phyloP scores from a whole-genome alignment of 192 early-diverging fungal species.

The Spizellomyces sp. region DNA sequence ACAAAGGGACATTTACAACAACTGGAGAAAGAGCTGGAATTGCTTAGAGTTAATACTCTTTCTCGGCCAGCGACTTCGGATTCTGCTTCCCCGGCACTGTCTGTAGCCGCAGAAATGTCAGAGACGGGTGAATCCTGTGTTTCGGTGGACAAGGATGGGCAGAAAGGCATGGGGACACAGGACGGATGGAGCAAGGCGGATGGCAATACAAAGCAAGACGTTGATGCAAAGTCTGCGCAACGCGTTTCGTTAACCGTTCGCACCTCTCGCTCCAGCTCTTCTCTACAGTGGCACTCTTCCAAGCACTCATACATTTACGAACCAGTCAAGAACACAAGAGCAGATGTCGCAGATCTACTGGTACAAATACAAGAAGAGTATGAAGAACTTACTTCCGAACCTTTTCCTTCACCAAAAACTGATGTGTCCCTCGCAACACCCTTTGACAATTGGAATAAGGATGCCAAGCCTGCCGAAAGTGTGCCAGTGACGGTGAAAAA shows the following conservation, averaged over 20 bases:
- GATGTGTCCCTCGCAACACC: background rate
- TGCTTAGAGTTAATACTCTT: too few species aligned
- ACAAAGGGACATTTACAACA: too few species aligned
- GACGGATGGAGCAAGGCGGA: too few species aligned
- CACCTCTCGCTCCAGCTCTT: background rate
- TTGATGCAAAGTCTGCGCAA: too few species aligned
- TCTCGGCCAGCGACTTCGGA: too few species aligned
- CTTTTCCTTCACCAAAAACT: background rate
- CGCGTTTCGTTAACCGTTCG: background rate
- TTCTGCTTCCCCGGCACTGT: too few species aligned
- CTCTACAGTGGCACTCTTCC: conserved; percentile 5
- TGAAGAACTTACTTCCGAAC: conserved; percentile 6
- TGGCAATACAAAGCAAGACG: too few species aligned
- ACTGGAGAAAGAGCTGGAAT: too few species aligned
- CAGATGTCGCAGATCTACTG: conserved; percentile 1
- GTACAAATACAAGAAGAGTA: conserved; percentile 1
- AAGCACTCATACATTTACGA: conserved; percentile 1
- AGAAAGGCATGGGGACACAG: too few species aligned
- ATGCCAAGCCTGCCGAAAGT: background rate
- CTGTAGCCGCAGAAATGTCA: too few species aligned
- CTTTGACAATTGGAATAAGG: background rate
- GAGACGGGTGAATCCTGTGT: too few species aligned
- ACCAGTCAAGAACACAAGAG: background rate
- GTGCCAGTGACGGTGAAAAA: conserved; percentile 9
- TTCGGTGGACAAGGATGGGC: too few species aligned